Percentiles rank a stretch among this genome's conserved stretches.
Evolutionary conservation across 768 basidiomycete species (phyloP).

Genomic region (Podaxis sp.): DNA sequence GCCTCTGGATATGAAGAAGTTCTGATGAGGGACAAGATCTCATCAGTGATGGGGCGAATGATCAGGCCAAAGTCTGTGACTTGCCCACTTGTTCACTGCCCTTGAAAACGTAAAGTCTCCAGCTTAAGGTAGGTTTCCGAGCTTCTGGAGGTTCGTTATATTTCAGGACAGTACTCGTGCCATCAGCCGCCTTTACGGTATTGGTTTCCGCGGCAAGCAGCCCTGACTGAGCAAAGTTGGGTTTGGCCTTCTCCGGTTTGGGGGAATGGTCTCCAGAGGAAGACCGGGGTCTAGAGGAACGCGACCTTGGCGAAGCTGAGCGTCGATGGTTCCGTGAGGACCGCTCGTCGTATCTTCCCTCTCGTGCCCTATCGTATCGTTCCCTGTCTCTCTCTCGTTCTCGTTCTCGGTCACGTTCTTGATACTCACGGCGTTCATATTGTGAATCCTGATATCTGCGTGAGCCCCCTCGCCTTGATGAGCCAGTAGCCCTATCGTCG

Average conservation of each 20-base stretch:
- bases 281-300: conserved; percentile 42
- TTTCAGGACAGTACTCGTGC: conserved; percentile 83
- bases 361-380: conserved; percentile 34
- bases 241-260: conserved; percentile 60
- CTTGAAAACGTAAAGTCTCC: conserved; percentile 98
- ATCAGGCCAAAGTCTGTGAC: conserved; percentile 27
- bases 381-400: conserved; percentile 46
- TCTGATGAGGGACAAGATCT: conserved; percentile 46
- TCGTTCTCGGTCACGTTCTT: conserved; percentile 39
- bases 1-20: conserved; percentile 86
- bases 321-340: conserved; percentile 37
- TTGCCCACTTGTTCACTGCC: conserved; percentile 88
- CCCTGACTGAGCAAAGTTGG: conserved; percentile 88
- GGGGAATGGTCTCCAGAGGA: conserved; percentile 31
- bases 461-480: background rate
- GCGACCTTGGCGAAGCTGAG: conserved; percentile 63
- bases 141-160: conserved; percentile 99
- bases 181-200: conserved; percentile 73
- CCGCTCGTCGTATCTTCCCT: conserved; percentile 27
- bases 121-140: conserved; percentile 82
- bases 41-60: background rate
- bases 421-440: conserved; percentile 24
- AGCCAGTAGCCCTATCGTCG: background rate
- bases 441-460: conserved; percentile 7
- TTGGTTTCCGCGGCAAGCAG: conserved; percentile 96